Evolutionary conservation across 202 grass and related monocot genomes (phyloP).

Genomic region (Hordeum pubiflorum): DNA sequence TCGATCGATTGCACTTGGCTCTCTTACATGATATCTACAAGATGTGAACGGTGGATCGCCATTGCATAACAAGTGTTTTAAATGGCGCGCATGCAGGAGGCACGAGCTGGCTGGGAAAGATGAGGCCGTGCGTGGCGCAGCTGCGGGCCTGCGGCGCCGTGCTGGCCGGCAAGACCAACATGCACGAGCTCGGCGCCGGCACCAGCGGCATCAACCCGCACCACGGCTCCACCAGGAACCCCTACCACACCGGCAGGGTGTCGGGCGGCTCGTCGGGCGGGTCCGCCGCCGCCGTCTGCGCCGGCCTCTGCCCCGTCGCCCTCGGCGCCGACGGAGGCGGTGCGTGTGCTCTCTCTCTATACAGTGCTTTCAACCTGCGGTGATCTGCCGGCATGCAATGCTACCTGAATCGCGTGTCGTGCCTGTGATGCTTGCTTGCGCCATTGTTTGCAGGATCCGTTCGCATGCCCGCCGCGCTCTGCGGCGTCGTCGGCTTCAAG

Average conservation of each 20-base stretch:
- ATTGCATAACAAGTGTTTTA: no score
- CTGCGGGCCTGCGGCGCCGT: constrained; percentile 74
- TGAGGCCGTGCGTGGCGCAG: constrained; percentile 60
- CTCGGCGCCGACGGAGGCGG: constrained; percentile 86
- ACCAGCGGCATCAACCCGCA: constrained; percentile 98
- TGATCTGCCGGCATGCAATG: background rate
- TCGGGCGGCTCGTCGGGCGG: constrained; percentile 84
- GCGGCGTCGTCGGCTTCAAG: constrained; percentile 92
- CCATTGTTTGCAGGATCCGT: constrained; percentile 43
- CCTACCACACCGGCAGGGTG: constrained; percentile 51
- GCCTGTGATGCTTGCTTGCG: background rate
- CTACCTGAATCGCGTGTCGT: background rate
- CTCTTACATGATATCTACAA: no score
- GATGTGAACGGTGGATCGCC: no score
- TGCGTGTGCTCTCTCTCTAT: background rate
- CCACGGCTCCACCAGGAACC: constrained; percentile 56
- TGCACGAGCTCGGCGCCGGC: constrained; percentile 96
- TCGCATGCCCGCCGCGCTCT: constrained; percentile 84
- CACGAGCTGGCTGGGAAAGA: constrained; percentile 37
- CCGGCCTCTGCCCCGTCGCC: constrained; percentile 80
- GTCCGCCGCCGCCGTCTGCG: constrained; percentile 79
- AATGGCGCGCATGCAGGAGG: background rate
- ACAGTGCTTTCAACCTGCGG: background rate
- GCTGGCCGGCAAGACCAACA: constrained; percentile 84
- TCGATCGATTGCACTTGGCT: no score